Evolutionary conservation across 2,329 filamentous ascomycete genomes (phyloP).

Genomic region (Ophiostoma sp.): DNA sequence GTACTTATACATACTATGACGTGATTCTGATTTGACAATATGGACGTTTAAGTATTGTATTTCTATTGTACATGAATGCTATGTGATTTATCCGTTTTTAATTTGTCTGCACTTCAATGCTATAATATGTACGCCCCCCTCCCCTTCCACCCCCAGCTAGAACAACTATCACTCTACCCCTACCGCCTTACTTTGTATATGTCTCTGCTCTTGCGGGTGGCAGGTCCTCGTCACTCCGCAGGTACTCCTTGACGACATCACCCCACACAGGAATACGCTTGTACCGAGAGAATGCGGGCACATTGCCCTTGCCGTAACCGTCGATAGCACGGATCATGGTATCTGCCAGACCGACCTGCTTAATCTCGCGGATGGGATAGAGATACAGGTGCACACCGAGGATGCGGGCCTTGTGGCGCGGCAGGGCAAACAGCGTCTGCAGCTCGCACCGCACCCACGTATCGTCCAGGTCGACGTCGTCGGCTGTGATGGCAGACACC

Average conservation of each 20-base stretch:
- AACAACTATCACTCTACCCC: neutral
- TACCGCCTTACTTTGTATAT: neutral
- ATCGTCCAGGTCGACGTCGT: constrained; percentile 20
- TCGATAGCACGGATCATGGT: constrained; percentile 22
- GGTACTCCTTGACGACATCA: constrained; percentile 21
- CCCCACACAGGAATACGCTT: constrained; percentile 24
- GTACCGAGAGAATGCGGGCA: constrained; percentile 21
- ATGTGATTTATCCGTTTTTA: no score
- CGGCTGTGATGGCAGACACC: neutral
- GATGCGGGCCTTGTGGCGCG: constrained; percentile 17
- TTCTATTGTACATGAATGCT: no score
- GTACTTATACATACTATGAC: no score
- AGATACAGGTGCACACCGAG: constrained; percentile 23
- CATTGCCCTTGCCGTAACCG: constrained; percentile 23
- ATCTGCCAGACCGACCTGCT: constrained; percentile 20
- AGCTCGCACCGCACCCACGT: constrained; percentile 24
- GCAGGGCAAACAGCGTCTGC: constrained; percentile 22
- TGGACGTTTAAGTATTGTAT: no score
- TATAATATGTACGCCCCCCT: no score
- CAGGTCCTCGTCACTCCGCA: constrained; percentile 21
- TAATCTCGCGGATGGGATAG: constrained; percentile 24
- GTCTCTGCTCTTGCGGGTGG: neutral
- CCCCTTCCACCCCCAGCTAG: no score
- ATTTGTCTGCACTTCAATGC: no score
- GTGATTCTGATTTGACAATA: no score